Evolutionary conservation across 1,139 yeast species (phyloP), one percentile per base, ranked within the genome.

Genomic region (Yarrowia galli): DNA sequence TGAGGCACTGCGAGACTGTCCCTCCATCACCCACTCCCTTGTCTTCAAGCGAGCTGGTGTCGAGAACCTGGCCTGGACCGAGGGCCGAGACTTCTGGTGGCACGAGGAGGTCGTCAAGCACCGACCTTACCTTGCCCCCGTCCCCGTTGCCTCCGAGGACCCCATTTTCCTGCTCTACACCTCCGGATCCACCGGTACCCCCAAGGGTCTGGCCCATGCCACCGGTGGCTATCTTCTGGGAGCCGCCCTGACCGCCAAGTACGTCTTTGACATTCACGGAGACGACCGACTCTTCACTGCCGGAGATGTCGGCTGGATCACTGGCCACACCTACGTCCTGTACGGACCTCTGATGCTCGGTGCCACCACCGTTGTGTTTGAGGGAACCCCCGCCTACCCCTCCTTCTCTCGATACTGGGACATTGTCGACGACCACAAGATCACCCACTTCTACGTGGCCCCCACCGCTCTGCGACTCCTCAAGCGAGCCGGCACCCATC

Each of bases 251-350:
- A 92, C 98, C 69, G 91, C 98, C 69, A 91, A 89, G 80, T 95
- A 93, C 79, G 91, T 93, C 69, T 95, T 95, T 78, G 99, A 96
- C 79, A 85, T 95, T 69, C 97, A 92, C 78, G 86, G 88, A 67
- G 89, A 90, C 74, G 99, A 95, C 79, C 85, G 90, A 68, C 83
- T 95, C 71, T 95, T 95, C 84, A 93, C 98, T 67, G 98, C 98
- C 68, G 98, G 98, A 79, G 99, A 95, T 79, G 97, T 95, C 67
- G 99, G 99, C 79, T 95, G 99, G 99, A 95, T 95, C 78, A 95
- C 99, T 51, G 99, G 99, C 74, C 99, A 95, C 81, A 89, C 98
- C 46, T 95, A 95, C 77, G 97, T 97, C 45, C 83, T 93, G 71
- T 95, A 95, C 78, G 98, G 98, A 71, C 98, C 99, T 69, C 85